A percentile compares a stretch with the other conserved stretches of the same genome.
Evolutionary conservation across 306 rosid genomes (phyloP).

Genomic region (Fragaria ananassa): DNA sequence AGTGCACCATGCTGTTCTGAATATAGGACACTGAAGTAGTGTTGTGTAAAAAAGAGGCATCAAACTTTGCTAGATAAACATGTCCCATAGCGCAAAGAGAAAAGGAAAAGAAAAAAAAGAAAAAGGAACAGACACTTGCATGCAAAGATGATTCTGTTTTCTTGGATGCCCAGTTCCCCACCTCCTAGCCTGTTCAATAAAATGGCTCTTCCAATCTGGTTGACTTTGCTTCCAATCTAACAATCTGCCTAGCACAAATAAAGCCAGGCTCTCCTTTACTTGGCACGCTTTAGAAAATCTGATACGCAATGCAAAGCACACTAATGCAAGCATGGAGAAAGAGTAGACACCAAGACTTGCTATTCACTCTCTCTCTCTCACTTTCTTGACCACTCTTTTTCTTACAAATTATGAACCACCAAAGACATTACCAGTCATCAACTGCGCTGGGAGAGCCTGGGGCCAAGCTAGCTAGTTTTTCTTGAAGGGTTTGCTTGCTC

Average conservation of each 20-base stretch:
- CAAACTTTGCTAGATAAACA: constrained; percentile 23
- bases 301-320: neutral
- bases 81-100: constrained; percentile 7
- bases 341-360: neutral
- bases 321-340: constrained; percentile 1
- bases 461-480: neutral
- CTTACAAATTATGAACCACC: constrained; percentile 5
- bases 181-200: constrained; percentile 7
- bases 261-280: constrained; percentile 20
- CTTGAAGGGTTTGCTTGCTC: neutral
- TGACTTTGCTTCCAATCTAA: constrained; percentile 26
- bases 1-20: constrained; percentile 16
- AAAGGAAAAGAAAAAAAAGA: neutral
- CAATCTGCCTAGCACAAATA: constrained; percentile 15
- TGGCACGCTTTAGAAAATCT: constrained; percentile 15
- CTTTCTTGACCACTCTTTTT: neutral
- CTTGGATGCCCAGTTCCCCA: constrained; percentile 41
- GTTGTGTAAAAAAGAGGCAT: constrained; percentile 14
- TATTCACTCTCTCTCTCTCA: neutral
- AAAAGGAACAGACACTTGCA: constrained; percentile 26
- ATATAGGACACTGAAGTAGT: neutral
- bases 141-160: constrained; percentile 52
- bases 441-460: neutral
- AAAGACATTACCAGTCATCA: neutral
- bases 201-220: neutral